Conservation (phyloP, 2,329 filamentous ascomycete genomes). For the Xylariaceae sp. region DNA sequence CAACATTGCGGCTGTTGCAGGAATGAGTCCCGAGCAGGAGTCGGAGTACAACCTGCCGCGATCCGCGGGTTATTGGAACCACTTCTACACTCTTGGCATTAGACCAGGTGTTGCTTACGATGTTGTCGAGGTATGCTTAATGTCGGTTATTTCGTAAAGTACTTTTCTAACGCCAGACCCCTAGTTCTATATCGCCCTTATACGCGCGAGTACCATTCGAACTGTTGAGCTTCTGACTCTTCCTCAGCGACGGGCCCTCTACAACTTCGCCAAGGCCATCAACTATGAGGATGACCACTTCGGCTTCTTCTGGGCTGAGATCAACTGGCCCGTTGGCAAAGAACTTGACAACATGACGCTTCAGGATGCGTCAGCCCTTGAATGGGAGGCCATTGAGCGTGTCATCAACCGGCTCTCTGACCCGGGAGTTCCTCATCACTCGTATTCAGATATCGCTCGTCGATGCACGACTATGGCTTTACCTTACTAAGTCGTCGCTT, state of each 20-base stretch:
- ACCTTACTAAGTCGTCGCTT: too few species aligned
- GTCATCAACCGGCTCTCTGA: slow-evolving; percentile 34
- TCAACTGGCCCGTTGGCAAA: slow-evolving; percentile 36
- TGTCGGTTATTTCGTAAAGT: neutral
- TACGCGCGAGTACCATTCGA: slow-evolving; percentile 48
- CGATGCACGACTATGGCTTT: neutral
- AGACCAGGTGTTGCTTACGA: slow-evolving; percentile 47
- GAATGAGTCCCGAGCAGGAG: slow-evolving; percentile 31
- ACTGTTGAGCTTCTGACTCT: slow-evolving; percentile 36
- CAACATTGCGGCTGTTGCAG: slow-evolving; percentile 44
- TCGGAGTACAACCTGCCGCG: slow-evolving; percentile 43
- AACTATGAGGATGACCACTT: slow-evolving; percentile 40
- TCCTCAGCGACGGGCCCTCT: slow-evolving; percentile 35
- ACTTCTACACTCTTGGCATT: slow-evolving; percentile 47
- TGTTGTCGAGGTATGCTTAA: slow-evolving; percentile 47
- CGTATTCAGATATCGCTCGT: slow-evolving; percentile 4
- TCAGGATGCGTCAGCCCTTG: slow-evolving; percentile 37
- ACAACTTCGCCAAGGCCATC: slow-evolving; percentile 8
- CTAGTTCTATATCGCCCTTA: slow-evolving; percentile 54
- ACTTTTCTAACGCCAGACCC: neutral
- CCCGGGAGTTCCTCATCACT: slow-evolving; percentile 11
- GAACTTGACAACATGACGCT: slow-evolving; percentile 47
- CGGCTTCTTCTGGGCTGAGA: slow-evolving; percentile 49
- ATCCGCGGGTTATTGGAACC: slow-evolving; percentile 44
- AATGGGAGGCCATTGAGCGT: slow-evolving; percentile 46